Evolutionary conservation across 1,284 basidiomycete genomes (phyloP), one percentile per base, ranked within the genome.

Genomic region (Porogramme epimiltina): DNA sequence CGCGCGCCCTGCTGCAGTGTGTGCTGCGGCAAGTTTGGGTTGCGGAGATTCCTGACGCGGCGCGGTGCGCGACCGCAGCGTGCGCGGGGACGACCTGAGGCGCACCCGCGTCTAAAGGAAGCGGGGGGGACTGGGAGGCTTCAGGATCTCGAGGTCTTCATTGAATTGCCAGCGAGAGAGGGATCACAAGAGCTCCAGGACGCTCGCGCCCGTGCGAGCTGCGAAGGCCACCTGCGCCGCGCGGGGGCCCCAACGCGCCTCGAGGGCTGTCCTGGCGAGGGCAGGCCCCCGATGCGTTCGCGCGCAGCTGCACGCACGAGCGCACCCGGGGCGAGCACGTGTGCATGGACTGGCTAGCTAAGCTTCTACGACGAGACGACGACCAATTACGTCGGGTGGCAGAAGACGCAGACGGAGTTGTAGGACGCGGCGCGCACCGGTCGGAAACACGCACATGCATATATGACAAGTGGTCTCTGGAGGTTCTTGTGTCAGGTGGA

Each of bases 191-290:
- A n/a, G n/a, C n/a, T n/a, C n/a, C n/a, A n/a, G n/a, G n/a, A n/a
- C n/a, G n/a, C 39, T 16, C 5, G 42, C 20, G 54, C 58, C 47
- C 52, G 55, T 40, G 45, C 48, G 45, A 56, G 59, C 47, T 61
- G 59, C 49, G 49, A 59, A 28, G 59, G 59, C 53, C 66, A 67
- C 42, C 47, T 73, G 16, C 61, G 70, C 24, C 72, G 71, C 55
- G 60, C 62, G 19, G 66, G 68, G 45, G 69, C 72, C 49, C 57
- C 59, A 3, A 70, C 70, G 15, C 63, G 71, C 23, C n/a, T n/a
- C n/a, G n/a, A n/a, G n/a, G n/a, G n/a, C n/a, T n/a, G n/a, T n/a
- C n/a, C n/a, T n/a, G n/a, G n/a, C n/a, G n/a, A n/a, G n/a, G n/a
- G n/a, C 70, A 73, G 52, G 62, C 67, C 2, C 62, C 49, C 1